phyloP scores from a whole-genome alignment of 257 asterid species.

The Avicennia marina region DNA sequence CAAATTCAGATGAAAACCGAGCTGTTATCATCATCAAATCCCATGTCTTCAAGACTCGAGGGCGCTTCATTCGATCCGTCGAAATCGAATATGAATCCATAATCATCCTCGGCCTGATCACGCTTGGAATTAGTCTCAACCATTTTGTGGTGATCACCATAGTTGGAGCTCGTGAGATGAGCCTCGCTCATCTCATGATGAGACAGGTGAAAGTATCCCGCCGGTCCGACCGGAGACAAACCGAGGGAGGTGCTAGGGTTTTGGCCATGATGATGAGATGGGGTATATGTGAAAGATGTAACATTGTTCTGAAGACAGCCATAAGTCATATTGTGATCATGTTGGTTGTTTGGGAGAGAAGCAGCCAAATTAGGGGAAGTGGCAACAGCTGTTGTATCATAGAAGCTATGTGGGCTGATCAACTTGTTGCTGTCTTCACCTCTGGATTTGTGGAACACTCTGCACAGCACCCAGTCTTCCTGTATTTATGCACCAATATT shows the following conservation, averaged over 20 bases:
- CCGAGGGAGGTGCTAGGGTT: conserved; percentile 32
- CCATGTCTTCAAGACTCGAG: conserved; percentile 26
- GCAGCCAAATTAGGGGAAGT: conserved; percentile 24
- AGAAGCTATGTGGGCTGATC: conserved; percentile 15
- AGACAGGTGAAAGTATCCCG: conserved; percentile 18
- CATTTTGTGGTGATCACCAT: conserved; percentile 2
- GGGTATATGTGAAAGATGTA: conserved; percentile 20
- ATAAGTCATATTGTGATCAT: neutral
- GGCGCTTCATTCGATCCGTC: conserved; percentile 19
- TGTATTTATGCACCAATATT: too few relatives aligned
- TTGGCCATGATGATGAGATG: conserved; percentile 11
- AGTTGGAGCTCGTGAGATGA: too few relatives aligned
- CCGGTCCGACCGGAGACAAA: conserved; percentile 13
- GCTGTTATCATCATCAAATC: conserved; percentile 37
- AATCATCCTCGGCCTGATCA: conserved; percentile 26
- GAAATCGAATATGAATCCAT: conserved; percentile 34
- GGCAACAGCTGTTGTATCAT: conserved; percentile 11
- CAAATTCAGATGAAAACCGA: conserved; percentile 39
- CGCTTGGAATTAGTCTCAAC: conserved; percentile 12
- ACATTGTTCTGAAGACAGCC: conserved; percentile 25
- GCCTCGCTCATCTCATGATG: too few relatives aligned
- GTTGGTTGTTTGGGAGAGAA: conserved; percentile 19
- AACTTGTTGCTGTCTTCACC: conserved; percentile 24
- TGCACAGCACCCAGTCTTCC: conserved; percentile 71
- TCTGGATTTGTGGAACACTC: conserved; percentile 55